A percentile compares a stretch with the other conserved stretches of the same genome.
phyloP scores from a whole-genome alignment of 2,329 filamentous ascomycete genomes.

The Alternaria solani region DNA sequence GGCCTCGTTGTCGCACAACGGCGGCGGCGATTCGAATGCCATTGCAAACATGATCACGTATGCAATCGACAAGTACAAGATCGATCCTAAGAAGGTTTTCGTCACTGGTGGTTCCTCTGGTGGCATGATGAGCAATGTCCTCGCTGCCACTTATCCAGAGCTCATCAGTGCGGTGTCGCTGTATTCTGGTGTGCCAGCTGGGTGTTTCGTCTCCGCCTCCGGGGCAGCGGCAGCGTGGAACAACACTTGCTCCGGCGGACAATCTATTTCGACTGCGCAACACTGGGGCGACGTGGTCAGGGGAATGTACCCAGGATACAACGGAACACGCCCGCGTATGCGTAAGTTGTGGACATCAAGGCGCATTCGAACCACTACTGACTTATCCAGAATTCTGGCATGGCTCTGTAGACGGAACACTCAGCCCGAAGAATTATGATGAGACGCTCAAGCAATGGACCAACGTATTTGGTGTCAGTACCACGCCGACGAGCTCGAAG shows the following conservation, averaged over 20 bases:
- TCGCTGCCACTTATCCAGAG: conserved; percentile 62
- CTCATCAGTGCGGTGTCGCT: conserved; percentile 61
- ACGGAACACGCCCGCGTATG: conserved; percentile 62
- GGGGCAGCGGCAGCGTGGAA: conserved; percentile 60
- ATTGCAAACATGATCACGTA: conserved; percentile 69
- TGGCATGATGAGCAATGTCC: conserved; percentile 54
- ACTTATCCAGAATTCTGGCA: conserved; percentile 61
- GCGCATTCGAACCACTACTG: not conserved
- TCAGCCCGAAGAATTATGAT: conserved; percentile 63
- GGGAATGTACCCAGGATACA: conserved; percentile 62
- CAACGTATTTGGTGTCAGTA: conserved; percentile 38
- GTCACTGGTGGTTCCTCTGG: conserved; percentile 64
- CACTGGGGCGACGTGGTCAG: conserved; percentile 60
- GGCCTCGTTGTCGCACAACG: conserved; percentile 63
- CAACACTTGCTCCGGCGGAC: conserved; percentile 60
- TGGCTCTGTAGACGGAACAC: conserved; percentile 60
- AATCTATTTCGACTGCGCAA: conserved; percentile 55
- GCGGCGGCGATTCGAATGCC: conserved; percentile 64
- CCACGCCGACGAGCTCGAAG: conserved; percentile 33
- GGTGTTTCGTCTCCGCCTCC: conserved; percentile 60
- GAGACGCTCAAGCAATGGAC: conserved; percentile 57
- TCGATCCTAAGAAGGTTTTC: conserved; percentile 61
- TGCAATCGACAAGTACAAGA: conserved; percentile 61
- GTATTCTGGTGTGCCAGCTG: conserved; percentile 63
- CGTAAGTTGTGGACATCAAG: not conserved